Percentiles rank a stretch among this genome's conserved stretches.
Conservation (phyloP, 208 protist species). For the Leishmania turanica region DNA sequence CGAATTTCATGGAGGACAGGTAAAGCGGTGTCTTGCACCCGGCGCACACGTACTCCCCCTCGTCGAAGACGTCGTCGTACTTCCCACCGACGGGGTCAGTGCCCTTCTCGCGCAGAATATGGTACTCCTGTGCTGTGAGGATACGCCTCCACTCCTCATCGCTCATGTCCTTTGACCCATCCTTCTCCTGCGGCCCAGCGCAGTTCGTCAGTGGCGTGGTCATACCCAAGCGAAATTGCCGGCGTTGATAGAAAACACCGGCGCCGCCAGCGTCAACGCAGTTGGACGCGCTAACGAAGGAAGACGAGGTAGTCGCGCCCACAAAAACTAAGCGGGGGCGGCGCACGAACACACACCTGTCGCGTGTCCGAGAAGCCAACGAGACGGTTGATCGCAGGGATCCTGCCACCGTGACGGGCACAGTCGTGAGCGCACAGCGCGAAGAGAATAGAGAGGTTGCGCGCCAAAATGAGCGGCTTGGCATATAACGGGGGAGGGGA, state of each 20-base stretch:
- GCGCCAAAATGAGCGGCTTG: not conserved
- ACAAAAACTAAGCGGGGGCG: not conserved
- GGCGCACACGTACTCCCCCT: conserved; percentile 78
- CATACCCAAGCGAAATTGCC: conserved; percentile 5
- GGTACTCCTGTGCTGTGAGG: conserved; percentile 60
- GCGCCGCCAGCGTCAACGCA: not conserved
- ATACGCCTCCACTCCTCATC: conserved; percentile 61
- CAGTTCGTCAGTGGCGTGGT: conserved; percentile 58
- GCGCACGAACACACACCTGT: not conserved
- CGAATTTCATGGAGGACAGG: conserved; percentile 87
- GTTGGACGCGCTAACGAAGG: not conserved
- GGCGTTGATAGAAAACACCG: not conserved
- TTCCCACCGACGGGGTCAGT: conserved; percentile 70
- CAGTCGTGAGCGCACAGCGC: not conserved
- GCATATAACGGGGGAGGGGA: not conserved
- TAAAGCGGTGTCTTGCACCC: conserved; percentile 86
- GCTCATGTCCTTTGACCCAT: conserved; percentile 73
- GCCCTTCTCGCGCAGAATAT: conserved; percentile 77
- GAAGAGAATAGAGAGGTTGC: not conserved
- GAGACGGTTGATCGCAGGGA: not conserved
- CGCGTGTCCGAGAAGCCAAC: not conserved
- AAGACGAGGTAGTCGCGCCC: not conserved
- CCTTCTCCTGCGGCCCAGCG: conserved; percentile 38
- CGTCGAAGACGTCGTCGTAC: conserved; percentile 69
- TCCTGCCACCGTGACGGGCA: not conserved